Base-by-base conservation (phyloP, 2,329 filamentous ascomycete genomes). In the Aureobasidium mangrovei region DNA sequence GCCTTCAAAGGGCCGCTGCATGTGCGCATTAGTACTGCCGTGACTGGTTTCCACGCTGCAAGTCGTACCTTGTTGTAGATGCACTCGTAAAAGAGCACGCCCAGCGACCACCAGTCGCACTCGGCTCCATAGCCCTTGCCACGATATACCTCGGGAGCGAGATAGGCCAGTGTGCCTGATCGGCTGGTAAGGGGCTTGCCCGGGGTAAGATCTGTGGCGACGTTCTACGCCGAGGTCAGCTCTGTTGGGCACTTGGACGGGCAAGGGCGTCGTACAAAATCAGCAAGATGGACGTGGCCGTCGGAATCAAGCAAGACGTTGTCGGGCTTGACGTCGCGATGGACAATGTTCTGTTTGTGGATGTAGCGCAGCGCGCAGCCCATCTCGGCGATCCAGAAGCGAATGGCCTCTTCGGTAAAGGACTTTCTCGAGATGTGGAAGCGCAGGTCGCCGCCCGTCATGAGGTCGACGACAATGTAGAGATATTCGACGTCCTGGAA, bases 401-500 rank as follows among this genome's bases (percentile, higher is more conserved):
- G 84, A 52, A 98, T 87, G 3, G 91, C 90, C 49, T 97, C 93
- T 72, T 98, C 93, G 42, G 91, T 98, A 67, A 98, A 97, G 1
- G 91, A 93, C 73, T 97, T 97, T 66, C 93, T 81, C 55, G 93
- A 95, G 62, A 98, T 97, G 72, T 98, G 93, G 69, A 97, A 98
- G 67, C 93, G 85, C 59, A 98, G 73, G 71, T 98, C 93, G 65
- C 93, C 93, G 56, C 93, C 93, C 65, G 86, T 97, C 93, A 98
- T 98, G 57, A 98, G 75, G 73, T 98, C 93, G 59, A 98, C 90
- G 52, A 98, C 91, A 54, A 98, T 83, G 66, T 77, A 95, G 89
- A 98, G 86, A 73, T 98, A 98, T 71, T 98, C 93, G 64, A 97
- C 90, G 71, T 98, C 93, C 73, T 98, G 93, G 69, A 98, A 98